phyloP scores from a whole-genome alignment of 805 yeast genomes.

The Lipomyces spencermartinsiae region DNA sequence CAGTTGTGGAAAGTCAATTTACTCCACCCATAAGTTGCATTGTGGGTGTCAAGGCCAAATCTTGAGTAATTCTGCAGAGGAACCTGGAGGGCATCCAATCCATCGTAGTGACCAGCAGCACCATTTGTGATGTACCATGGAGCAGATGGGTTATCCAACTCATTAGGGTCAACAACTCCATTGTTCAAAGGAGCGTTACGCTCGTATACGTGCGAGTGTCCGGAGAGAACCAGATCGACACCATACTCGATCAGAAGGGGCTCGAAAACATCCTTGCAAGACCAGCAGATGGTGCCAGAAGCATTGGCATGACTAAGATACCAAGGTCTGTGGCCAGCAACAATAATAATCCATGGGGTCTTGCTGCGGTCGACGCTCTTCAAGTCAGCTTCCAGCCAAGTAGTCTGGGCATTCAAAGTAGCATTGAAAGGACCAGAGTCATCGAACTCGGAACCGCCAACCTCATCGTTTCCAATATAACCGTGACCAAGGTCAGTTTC shows the following conservation, averaged over 20 bases:
- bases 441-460: slow-evolving; percentile 25
- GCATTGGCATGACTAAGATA: slow-evolving; percentile 36
- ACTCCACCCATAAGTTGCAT: slow-evolving; percentile 41
- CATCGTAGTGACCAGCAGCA: slow-evolving; percentile 43
- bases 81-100: slow-evolving; percentile 33
- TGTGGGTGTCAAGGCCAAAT: slow-evolving; percentile 6
- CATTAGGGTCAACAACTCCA: slow-evolving; percentile 39
- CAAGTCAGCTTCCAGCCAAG: slow-evolving; percentile 41
- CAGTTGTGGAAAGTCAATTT: slow-evolving; percentile 42
- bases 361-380: slow-evolving; percentile 39
- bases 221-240: slow-evolving; percentile 42
- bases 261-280: slow-evolving; percentile 41
- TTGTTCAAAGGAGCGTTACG: slow-evolving; percentile 36
- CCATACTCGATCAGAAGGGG: slow-evolving; percentile 35
- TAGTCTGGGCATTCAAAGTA: slow-evolving; percentile 40
- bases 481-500: slow-evolving; percentile 43
- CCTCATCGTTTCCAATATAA: slow-evolving; percentile 32
- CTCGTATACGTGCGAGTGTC: slow-evolving; percentile 43
- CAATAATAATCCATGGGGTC: slow-evolving; percentile 46
- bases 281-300: slow-evolving; percentile 22
- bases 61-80: slow-evolving; percentile 1
- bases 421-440: slow-evolving; percentile 31
- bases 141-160: slow-evolving; percentile 40
- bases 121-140: slow-evolving; percentile 44
- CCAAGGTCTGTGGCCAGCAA: slow-evolving; percentile 44